phyloP scores from a whole-genome alignment of 257 asterid genomes.

The Scutellaria barbata region DNA sequence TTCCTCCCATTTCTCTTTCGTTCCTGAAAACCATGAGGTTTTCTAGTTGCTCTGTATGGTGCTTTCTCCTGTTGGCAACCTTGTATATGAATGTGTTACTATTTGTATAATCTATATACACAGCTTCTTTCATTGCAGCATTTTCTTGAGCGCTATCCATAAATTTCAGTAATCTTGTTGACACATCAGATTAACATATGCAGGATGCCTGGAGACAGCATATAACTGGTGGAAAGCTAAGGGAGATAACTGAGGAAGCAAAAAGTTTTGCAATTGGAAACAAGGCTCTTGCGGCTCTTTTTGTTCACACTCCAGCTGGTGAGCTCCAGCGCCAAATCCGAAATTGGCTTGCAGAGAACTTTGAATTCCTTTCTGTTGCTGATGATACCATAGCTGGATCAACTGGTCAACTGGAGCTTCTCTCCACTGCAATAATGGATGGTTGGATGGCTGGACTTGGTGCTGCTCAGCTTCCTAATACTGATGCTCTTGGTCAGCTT shows the following conservation, averaged over 20 bases:
- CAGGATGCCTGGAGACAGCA: slow-evolving; percentile 96
- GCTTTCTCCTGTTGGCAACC: too few species aligned
- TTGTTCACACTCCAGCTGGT: slow-evolving; percentile 99
- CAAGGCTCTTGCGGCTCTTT: slow-evolving; percentile 89
- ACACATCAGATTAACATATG: slow-evolving; percentile 35
- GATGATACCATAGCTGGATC: slow-evolving; percentile 86
- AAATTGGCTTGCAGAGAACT: slow-evolving; percentile 96
- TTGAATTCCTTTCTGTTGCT: slow-evolving; percentile 85
- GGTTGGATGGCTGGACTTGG: slow-evolving; percentile 99
- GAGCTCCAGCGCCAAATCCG: slow-evolving; percentile 98
- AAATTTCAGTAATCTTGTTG: slow-evolving; percentile 36
- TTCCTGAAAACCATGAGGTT: too few species aligned
- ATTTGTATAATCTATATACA: not conserved
- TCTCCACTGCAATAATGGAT: slow-evolving; percentile 99
- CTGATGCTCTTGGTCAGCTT: slow-evolving; percentile 99
- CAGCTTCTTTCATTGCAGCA: slow-evolving; percentile 15
- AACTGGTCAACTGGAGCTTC: slow-evolving; percentile 96
- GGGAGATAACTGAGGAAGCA: slow-evolving; percentile 98
- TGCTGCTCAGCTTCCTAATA: slow-evolving; percentile 84
- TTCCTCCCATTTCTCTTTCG: too few species aligned
- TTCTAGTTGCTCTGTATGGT: too few species aligned
- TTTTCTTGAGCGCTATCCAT: slow-evolving; percentile 1
- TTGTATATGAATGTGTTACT: too few species aligned
- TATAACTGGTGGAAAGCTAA: slow-evolving; percentile 94
- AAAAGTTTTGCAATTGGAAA: slow-evolving; percentile 82